These are phyloP conservation scores for Geotrichum citri-aurantii DNA, from an alignment of 1,139 yeast species.

Conservation along the genomic window DNA sequence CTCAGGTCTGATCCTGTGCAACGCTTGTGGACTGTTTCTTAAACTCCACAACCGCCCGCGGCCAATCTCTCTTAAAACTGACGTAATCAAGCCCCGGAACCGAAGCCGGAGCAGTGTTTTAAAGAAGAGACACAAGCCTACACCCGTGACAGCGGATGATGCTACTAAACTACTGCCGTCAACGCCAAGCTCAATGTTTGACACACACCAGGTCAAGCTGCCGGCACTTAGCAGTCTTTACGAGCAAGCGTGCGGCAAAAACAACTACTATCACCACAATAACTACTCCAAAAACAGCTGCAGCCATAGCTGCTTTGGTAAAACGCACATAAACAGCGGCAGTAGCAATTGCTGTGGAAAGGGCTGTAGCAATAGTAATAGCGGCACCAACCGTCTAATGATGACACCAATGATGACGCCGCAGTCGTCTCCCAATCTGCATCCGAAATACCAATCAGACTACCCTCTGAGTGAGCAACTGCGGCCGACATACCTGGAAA, in stretches of 20 bases:
- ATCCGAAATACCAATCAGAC: slow-evolving; percentile 13
- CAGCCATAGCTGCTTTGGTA: slow-evolving; percentile 1
- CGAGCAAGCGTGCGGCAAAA: not conserved
- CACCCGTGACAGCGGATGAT: not conserved
- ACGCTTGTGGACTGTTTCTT: slow-evolving; percentile 87
- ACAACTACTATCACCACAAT: not conserved
- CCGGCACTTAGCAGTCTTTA: not conserved
- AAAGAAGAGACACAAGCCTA: not conserved
- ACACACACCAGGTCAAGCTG: not conserved
- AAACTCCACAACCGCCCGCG: slow-evolving; percentile 88
- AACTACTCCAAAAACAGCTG: slow-evolving; percentile 12
- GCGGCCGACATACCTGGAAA: slow-evolving; percentile 31
- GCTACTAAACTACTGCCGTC: slow-evolving; percentile 3
- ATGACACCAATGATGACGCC: slow-evolving; percentile 28
- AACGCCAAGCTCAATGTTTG: slow-evolving; percentile 2
- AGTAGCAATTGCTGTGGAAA: not conserved
- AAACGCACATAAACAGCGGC: not conserved
- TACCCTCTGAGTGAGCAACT: slow-evolving; percentile 33
- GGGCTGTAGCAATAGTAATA: not conserved
- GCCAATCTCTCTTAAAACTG: slow-evolving; percentile 84
- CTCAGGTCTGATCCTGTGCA: slow-evolving; percentile 84
- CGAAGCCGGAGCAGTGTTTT: slow-evolving; percentile 40
- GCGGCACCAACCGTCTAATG: not conserved
- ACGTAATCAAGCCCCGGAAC: slow-evolving; percentile 84
- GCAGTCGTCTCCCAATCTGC: slow-evolving; percentile 28